Base-by-base conservation (phyloP, 2,329 filamentous ascomycete genomes). In the Calcarisporium arbuscula region DNA sequence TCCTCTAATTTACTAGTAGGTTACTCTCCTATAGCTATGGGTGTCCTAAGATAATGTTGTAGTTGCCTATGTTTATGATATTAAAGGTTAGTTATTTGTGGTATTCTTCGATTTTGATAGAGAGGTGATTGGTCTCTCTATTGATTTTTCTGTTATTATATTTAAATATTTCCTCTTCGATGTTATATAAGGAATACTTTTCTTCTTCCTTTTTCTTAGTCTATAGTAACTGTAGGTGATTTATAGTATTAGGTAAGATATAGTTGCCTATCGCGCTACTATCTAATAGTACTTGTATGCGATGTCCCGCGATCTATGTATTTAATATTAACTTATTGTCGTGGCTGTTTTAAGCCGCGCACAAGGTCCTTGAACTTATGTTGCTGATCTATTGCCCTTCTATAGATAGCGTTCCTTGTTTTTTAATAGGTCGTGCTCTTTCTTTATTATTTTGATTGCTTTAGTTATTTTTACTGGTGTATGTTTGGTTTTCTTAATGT, bases 1-100 rank as follows among this genome's bases (percentile, higher is more conserved):
- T 25, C 4, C 14, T 15, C 14, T 12, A 15, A 28, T 26, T 6
- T 9, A 9, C 18, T 18, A 15, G 17, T 26, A 5, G 16, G 5
- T 11, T 22, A 33, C 19, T 15, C 23, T 9, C 18, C 23, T 16
- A 33, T 16, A 9, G 18, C 26, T 22, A 22, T 16, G 4, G 6
- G 10, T 32, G 8, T 2, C 17, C 2, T 22, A 19, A 33, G 29
- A 42, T 34, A 31, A 9, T 9, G 20, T 32, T 29, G 9, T 34
- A 30, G 35, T 37, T 32, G 28, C 29, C 26, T 14, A 19, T 29
- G 35, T 20, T 25, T 16, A 18, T 34, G 28, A 34, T 28, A 33
- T 31, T 34, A 17, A 10, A 29, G n/a, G 11, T 34, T 36, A 4
- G 8, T 19, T 29, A 18, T 32, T 27, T 30, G 19, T 34, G 14